Evolutionary conservation across 2,329 filamentous ascomycete species (phyloP), one percentile per base, ranked within the genome.

Genomic region (Fusarium sp.): DNA sequence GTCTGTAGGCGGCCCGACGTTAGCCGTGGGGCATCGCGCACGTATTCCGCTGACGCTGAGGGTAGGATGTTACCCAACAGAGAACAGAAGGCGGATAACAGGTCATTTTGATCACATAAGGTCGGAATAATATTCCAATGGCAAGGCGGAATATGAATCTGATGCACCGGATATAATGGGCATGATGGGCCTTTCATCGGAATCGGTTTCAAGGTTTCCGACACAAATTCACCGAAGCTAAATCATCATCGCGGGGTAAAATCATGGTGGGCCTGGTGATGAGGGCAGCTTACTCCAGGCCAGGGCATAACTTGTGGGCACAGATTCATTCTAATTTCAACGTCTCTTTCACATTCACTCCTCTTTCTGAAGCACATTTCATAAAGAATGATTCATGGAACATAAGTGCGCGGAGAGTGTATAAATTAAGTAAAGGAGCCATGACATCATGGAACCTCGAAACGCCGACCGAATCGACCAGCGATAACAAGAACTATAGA

Each of bases 1-100:
- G 47, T 68, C 40, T 49, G 50, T 51, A 21, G 46, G 67, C 73
- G 70, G 69, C 70, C 75, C 75, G 75, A 76, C 57, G 70, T 71
- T 76, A 76, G 66, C 75, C 75, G 75, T 45, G 39, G 43, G 60
- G 45, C 58, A 67, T 49, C 43, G 61, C 61, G 60, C 62, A 42
- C 50, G 22, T 42, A 65, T 76, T 76, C 74, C 73, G 74, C 71
- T 49, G 38, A 47, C 21, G 28, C 14, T 31, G 17, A 42, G 55
- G 26, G 44, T 21, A 47, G 44, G 17, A 63, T 63, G 44, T 40
- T 64, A 45, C 51, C 24, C 36, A 28, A 21, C n/a, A 26, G 8
- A 57, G 33, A 28, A 6, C 15, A 26, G 17, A 51, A 4, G 11
- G 15, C 19, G 46, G 52, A 50, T 57, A 57, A 22, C 28, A 22